phyloP scores from a whole-genome alignment of 2,329 filamentous ascomycete genomes.

The Aspergillus pseudoglaucus region DNA sequence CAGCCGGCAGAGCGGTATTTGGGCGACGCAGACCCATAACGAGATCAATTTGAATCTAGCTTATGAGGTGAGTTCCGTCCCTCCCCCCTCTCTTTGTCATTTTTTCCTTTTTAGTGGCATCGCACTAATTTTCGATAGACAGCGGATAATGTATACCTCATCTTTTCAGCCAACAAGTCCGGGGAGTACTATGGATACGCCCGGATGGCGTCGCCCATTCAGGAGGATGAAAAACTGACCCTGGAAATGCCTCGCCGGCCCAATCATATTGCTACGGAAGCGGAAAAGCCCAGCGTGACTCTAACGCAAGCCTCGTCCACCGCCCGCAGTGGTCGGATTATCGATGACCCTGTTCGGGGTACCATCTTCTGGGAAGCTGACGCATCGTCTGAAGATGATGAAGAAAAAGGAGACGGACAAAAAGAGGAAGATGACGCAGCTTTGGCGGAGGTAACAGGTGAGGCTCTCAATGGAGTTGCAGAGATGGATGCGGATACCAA shows the following conservation, averaged over 20 bases:
- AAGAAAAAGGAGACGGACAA: slow-evolving; percentile 24
- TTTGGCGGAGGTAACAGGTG: not conserved
- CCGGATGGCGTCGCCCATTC: slow-evolving; percentile 78
- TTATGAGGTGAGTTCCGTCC: slow-evolving; percentile 57
- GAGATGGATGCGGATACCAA: slow-evolving; percentile 11
- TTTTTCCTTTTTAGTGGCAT: not conserved
- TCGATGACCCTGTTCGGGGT: slow-evolving; percentile 86
- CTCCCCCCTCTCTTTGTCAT: not conserved
- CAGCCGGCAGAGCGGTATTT: slow-evolving; percentile 79
- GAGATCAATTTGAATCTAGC: slow-evolving; percentile 77
- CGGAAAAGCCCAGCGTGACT: slow-evolving; percentile 67
- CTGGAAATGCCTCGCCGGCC: slow-evolving; percentile 63
- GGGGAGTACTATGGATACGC: slow-evolving; percentile 96
- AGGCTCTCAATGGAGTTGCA: too few relatives aligned
- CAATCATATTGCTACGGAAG: slow-evolving; percentile 49
- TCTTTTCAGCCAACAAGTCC: slow-evolving; percentile 96
- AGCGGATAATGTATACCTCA: slow-evolving; percentile 76
- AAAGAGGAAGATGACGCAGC: slow-evolving; percentile 42
- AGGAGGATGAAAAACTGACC: slow-evolving; percentile 64
- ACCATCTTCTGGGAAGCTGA: slow-evolving; percentile 96
- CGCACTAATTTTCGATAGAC: slow-evolving; percentile 42
- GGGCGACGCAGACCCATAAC: slow-evolving; percentile 93
- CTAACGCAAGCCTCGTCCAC: slow-evolving; percentile 70
- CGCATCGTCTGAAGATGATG: slow-evolving; percentile 45
- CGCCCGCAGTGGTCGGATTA: slow-evolving; percentile 76